phyloP scores from a whole-genome alignment of 208 protist genomes.

The Wallacemonas rigidus region DNA sequence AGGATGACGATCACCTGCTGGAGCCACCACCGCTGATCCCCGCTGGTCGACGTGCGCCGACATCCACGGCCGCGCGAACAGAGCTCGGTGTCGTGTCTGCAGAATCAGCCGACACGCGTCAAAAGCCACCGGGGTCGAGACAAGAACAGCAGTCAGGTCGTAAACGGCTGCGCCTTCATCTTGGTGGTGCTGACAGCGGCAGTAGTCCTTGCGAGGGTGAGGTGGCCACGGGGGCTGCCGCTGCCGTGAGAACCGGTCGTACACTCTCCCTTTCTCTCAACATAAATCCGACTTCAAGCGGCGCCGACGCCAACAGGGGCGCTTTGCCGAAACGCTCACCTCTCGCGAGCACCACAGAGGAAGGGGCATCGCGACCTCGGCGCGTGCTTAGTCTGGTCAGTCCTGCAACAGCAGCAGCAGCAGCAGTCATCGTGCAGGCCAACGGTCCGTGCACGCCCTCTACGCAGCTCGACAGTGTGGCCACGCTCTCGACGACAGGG shows the following conservation, averaged over 20 bases:
- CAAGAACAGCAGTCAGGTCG: background rate
- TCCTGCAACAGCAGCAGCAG: background rate
- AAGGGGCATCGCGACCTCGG: background rate
- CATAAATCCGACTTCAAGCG: too few species aligned
- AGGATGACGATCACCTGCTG: background rate
- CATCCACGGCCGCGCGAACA: background rate
- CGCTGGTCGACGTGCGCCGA: background rate
- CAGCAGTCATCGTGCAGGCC: background rate
- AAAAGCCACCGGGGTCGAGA: background rate
- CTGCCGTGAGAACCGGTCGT: background rate
- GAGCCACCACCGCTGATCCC: background rate
- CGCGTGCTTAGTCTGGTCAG: background rate
- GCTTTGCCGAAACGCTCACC: too few species aligned
- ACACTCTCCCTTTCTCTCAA: background rate
- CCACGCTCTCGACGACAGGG: slow-evolving; percentile 8
- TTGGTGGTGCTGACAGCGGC: background rate
- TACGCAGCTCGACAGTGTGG: slow-evolving; percentile 7
- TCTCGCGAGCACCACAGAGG: too few species aligned
- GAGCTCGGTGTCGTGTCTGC: background rate
- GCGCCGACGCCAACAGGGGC: too few species aligned
- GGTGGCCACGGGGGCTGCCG: background rate
- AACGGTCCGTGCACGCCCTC: background rate
- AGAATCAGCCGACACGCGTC: background rate
- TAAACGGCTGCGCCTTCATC: slow-evolving; percentile 1
- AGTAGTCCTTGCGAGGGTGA: too few species aligned